Percentiles rank a stretch among this genome's conserved stretches.
Conservation (phyloP, 352 stramenopile genomes). For the Pythium phragmiticola region DNA sequence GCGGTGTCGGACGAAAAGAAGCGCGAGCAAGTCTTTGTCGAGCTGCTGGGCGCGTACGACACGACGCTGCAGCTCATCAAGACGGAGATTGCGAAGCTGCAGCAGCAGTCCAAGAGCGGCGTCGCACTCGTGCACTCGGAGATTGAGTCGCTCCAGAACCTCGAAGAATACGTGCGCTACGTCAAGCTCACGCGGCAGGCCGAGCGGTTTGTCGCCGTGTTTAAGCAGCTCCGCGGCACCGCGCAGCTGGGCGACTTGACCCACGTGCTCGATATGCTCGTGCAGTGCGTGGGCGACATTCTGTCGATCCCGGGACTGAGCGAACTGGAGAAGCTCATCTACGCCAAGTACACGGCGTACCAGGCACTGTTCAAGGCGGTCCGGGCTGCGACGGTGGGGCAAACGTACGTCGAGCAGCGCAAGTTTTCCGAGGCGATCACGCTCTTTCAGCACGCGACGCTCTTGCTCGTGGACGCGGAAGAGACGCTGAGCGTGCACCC, state of each 20-base stretch:
- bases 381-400: conserved; percentile 56
- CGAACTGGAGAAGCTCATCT: conserved; percentile 50
- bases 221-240: conserved; percentile 56
- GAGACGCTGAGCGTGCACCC: conserved; percentile 57
- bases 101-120: conserved; percentile 79
- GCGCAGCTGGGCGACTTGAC: conserved; percentile 60
- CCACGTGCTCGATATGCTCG: conserved; percentile 81
- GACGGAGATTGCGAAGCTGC: conserved; percentile 54
- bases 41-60: conserved; percentile 76
- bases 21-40: conserved; percentile 63
- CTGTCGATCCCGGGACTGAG: conserved; percentile 55
- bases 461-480: conserved; percentile 58
- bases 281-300: conserved; percentile 82
- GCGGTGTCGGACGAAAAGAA: conserved; percentile 55
- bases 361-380: conserved; percentile 66
- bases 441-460: conserved; percentile 71
- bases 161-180: conserved; percentile 78
- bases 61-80: conserved; percentile 66
- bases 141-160: conserved; percentile 55
- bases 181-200: conserved; percentile 75
- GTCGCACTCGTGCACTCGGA: conserved; percentile 70
- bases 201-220: conserved; percentile 58
- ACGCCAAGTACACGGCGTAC: conserved; percentile 70
- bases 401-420: conserved; percentile 61
- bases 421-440: conserved; percentile 70